Base-by-base conservation (phyloP, 768 basidiomycete species). In the Suillus subalutaceus region DNA sequence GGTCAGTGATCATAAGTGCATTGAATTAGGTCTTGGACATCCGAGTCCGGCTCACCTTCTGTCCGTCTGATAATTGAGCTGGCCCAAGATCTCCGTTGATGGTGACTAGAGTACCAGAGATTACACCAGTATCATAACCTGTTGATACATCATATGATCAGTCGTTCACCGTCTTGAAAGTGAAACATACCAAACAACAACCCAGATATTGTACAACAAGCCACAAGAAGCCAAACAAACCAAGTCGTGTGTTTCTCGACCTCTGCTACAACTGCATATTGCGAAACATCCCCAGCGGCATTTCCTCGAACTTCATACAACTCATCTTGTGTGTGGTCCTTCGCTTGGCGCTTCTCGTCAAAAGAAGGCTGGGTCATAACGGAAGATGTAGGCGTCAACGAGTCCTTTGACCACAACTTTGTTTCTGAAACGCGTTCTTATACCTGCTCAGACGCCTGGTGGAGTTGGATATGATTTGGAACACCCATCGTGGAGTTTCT, bases 81-180 rank as follows among this genome's bases (percentile, higher is more conserved):
- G 88, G 84, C 4, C 90, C 89, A 48, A 93, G 80, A 70, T 92
- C 90, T 6, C 81, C 78, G 0, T 86, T 84, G 64, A 93, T 92
- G 12, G 86, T 88, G 30, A 92, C 90, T 41, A 93, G 81, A n/a
- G 91, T 89, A 35, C 92, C 92, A 63, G 90, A 91, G 30, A 93
- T 89, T 44, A 91, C 88, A 53, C 91, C 91, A 12, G 91, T 93
- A 72, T 93, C 91, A 71, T 93, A 93, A 32, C 91, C 90, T 92
- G 66, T 20, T 32, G 57, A 59, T 4, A 38, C 58, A 60, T 44
- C 40, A 56, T 37, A 8, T 1, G 12, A 6, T 73, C 35, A 73
- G 40, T 2, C 12, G 30, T 43, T 6, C 43, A 56, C 30, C 57
- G n/a, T 50, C 20, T 30, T 4, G 9, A 56, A 41, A 65, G 53